Percentiles rank a stretch among this genome's conserved stretches.
These are phyloP conservation scores for Adansonia rubrostipa DNA, from an alignment of 441 rosid species.

Conservation along the genomic window DNA sequence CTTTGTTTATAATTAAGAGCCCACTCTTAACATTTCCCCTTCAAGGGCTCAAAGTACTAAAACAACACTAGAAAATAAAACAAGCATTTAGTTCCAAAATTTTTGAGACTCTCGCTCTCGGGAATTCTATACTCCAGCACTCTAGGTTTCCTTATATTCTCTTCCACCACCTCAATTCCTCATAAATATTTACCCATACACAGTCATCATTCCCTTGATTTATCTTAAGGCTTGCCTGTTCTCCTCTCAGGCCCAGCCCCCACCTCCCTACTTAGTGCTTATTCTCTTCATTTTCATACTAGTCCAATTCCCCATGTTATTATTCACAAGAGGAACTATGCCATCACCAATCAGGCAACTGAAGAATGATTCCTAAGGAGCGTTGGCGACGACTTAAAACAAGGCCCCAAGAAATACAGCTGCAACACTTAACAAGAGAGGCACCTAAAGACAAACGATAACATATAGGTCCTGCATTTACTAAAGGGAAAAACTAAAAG, in stretches of 20 bases:
- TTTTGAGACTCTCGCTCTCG: background rate
- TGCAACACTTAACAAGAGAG: background rate
- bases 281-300: background rate
- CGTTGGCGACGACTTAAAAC: background rate
- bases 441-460: background rate
- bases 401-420: background rate
- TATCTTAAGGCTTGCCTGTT: background rate
- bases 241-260: background rate
- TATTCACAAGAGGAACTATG: background rate
- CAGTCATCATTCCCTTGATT: background rate
- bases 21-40: background rate
- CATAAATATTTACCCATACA: background rate
- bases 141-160: background rate
- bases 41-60: background rate
- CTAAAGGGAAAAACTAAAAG: background rate
- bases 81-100: background rate
- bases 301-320: background rate
- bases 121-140: background rate
- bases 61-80: background rate
- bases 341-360: background rate
- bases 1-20: background rate
- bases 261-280: background rate
- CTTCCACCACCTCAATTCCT: no score
- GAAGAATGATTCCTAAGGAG: slow-evolving; percentile 3
- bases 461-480: background rate